Evolutionary conservation across 2,329 filamentous ascomycete species (phyloP).

Genomic region (Calonectria hongkongensis): DNA sequence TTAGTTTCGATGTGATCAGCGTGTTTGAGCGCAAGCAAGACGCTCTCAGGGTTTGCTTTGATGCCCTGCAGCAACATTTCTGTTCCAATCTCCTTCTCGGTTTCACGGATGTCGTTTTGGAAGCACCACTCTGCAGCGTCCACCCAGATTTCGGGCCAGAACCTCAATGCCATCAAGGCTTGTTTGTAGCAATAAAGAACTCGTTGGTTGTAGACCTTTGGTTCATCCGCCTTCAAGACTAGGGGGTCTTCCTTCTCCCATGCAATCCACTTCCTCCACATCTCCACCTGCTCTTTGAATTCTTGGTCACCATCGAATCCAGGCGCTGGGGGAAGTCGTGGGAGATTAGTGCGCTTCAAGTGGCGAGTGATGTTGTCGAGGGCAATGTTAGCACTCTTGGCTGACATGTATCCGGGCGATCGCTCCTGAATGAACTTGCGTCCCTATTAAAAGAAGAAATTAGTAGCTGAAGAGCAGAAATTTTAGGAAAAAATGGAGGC

Average conservation of each 20-base stretch:
- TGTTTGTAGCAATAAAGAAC: constrained; percentile 95
- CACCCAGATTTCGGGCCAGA: constrained; percentile 97
- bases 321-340: constrained; percentile 86
- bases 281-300: constrained; percentile 86
- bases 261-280: constrained; percentile 95
- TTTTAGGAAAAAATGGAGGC: no score
- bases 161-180: constrained; percentile 92
- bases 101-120: constrained; percentile 80
- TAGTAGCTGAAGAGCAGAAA: constrained; percentile 45
- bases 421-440: constrained; percentile 96
- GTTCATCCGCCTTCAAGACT: constrained; percentile 88
- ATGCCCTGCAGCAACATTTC: constrained; percentile 89
- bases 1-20: constrained; percentile 91
- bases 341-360: constrained; percentile 85
- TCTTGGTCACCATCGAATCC: constrained; percentile 93
- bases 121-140: constrained; percentile 96
- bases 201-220: constrained; percentile 82
- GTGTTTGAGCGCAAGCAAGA: constrained; percentile 90
- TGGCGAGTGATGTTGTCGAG: constrained; percentile 91
- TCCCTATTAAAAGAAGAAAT: constrained; percentile 75
- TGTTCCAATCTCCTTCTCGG: constrained; percentile 78
- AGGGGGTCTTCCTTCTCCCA: constrained; percentile 97
- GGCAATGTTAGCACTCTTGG: constrained; percentile 90
- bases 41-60: constrained; percentile 93
- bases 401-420: constrained; percentile 96